Evolutionary conservation across 2,329 filamentous ascomycete genomes (phyloP), one percentile per base, ranked within the genome.

Genomic region (Madurella mycetomatis): DNA sequence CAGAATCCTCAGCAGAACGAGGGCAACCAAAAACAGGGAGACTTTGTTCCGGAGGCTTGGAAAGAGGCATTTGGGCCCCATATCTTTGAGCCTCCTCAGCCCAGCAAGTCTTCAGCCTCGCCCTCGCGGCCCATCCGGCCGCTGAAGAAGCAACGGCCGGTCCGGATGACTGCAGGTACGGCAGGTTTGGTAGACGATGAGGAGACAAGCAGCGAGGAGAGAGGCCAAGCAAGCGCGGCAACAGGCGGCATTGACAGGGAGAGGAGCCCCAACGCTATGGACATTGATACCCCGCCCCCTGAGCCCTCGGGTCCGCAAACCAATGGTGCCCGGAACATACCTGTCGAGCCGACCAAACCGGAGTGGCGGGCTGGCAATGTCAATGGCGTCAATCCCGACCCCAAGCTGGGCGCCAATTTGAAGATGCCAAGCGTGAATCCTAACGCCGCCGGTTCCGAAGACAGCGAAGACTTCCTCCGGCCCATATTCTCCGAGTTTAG

Each of bases 81-180:
- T 55, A 78, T 77, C 34, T 84, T 84, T 63, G 75, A 73, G 31
- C 79, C 79, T 0, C 74, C 73, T 16, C 68, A 71, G 12, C 60
- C 68, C 0, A 65, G 70, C 16, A 58, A 57, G n/a, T 45, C 53
- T 9, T 71, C 77, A 9, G 65, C 66, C 2, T 78, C 78, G 8
- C 77, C 78, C 15, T 75, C 73, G 4, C 71, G 78, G 41, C 57
- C 69, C 32, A 64, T 63, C 41, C 73, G 79, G 37, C 76, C 77
- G 39, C 77, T 79, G 12, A 85, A 81, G 69, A 86, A 83, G 65
- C 74, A 80, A 0, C 86, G 81, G 66, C 78, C 81, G 37, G 76
- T 78, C 4, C 84, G 81, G 65, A 70, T 73, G 59, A 74, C 72
- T 1, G 68, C 72, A 8, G 77, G 76, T 4, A 73, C 69, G 12